These are phyloP conservation scores for Prunus mira DNA, from an alignment of 306 rosid species.

Conservation along the genomic window DNA sequence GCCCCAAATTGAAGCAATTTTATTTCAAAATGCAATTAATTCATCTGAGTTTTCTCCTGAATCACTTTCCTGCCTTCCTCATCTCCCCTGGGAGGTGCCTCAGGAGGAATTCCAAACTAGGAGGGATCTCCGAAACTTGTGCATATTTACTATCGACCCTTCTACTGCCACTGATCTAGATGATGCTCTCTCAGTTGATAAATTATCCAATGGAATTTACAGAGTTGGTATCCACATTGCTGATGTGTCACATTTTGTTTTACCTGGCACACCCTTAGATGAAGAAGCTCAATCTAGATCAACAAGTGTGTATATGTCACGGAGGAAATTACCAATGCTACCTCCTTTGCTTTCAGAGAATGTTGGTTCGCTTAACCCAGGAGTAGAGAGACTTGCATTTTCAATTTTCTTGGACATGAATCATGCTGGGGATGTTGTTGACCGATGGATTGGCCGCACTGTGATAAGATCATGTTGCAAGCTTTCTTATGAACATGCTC, in stretches of 20 bases:
- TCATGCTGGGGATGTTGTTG: slow-evolving; percentile 56
- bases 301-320: slow-evolving; percentile 69
- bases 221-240: slow-evolving; percentile 91
- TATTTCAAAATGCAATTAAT: slow-evolving; percentile 64
- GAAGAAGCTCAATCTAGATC: slow-evolving; percentile 69
- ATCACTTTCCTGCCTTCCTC: slow-evolving; percentile 58
- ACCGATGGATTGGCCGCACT: slow-evolving; percentile 77
- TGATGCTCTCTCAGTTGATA: slow-evolving; percentile 84
- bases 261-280: slow-evolving; percentile 65
- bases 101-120: slow-evolving; percentile 52
- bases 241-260: slow-evolving; percentile 81
- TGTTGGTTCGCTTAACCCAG: slow-evolving; percentile 79
- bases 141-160: slow-evolving; percentile 85
- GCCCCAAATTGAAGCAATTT: slow-evolving; percentile 71
- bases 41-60: slow-evolving; percentile 61
- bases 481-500: slow-evolving; percentile 80
- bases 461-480: slow-evolving; percentile 87
- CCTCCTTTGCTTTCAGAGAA: slow-evolving; percentile 68
- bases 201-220: slow-evolving; percentile 56
- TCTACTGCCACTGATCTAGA: slow-evolving; percentile 81
- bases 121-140: slow-evolving; percentile 70
- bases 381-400: slow-evolving; percentile 77
- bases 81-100: slow-evolving; percentile 73
- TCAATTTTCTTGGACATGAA: slow-evolving; percentile 67
- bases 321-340: slow-evolving; percentile 66